Percentiles rank a stretch among this genome's conserved stretches.
Evolutionary conservation across 192 early-diverging fungal species (phyloP).

Genomic region (Coemansia sp.): DNA sequence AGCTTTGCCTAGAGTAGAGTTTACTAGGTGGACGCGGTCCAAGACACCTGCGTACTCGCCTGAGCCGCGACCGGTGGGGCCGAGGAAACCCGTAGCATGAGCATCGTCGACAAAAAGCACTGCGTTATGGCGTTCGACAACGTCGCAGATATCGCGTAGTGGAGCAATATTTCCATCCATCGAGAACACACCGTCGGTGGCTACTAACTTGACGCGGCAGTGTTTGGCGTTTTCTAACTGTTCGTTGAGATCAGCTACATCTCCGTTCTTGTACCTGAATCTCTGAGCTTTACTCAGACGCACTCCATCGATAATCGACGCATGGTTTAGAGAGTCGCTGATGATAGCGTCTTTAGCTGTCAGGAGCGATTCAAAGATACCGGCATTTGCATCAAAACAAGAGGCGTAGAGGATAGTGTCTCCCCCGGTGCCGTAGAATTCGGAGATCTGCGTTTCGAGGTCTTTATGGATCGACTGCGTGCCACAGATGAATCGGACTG

Average conservation of each 20-base stretch:
- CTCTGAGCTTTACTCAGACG: conserved; percentile 67
- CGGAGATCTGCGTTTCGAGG: conserved; percentile 59
- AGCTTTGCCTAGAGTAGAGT: conserved; percentile 63
- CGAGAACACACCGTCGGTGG: conserved; percentile 70
- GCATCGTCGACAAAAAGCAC: conserved; percentile 74
- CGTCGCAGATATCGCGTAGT: conserved; percentile 63
- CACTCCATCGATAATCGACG: conserved; percentile 72
- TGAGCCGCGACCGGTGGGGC: conserved; percentile 64
- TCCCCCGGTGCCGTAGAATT: conserved; percentile 57
- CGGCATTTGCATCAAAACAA: conserved; percentile 73
- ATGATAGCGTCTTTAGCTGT: conserved; percentile 61
- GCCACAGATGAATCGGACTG: conserved; percentile 73
- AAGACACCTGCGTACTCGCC: conserved; percentile 65
- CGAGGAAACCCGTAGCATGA: conserved; percentile 71
- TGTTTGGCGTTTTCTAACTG: conserved; percentile 58
- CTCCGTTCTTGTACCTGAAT: conserved; percentile 69
- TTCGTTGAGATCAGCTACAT: conserved; percentile 65
- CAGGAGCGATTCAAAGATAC: conserved; percentile 65
- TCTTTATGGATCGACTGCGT: conserved; percentile 71
- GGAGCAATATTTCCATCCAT: conserved; percentile 70
- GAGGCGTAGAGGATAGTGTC: conserved; percentile 71
- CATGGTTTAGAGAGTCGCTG: conserved; percentile 62
- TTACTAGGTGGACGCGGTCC: conserved; percentile 60
- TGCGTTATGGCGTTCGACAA: conserved; percentile 71
- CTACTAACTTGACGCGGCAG: conserved; percentile 66